Percentiles rank a stretch among this genome's conserved stretches.
These are phyloP conservation scores for Fomitopsis serialis DNA, from an alignment of 768 basidiomycete species.

Conservation along the genomic window DNA sequence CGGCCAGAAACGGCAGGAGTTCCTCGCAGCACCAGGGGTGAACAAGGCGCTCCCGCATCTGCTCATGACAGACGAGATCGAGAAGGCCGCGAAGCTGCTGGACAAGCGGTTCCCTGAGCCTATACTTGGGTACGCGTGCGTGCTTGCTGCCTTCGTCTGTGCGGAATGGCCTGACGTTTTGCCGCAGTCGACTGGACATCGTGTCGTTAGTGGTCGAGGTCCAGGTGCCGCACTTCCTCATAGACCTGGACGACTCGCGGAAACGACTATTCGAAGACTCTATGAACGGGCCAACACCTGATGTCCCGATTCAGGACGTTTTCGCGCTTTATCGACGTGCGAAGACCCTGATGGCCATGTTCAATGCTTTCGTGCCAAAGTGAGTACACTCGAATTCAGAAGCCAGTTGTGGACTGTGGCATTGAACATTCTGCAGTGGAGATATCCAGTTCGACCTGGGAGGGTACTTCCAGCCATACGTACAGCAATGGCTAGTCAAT, in stretches of 20 bases:
- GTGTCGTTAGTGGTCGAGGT: constrained; percentile 71
- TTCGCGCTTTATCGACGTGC: constrained; percentile 82
- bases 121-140: constrained; percentile 60
- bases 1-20: constrained; percentile 53
- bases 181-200: constrained; percentile 59
- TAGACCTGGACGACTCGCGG: constrained; percentile 63
- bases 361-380: constrained; percentile 74
- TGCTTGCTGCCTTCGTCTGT: not conserved
- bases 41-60: constrained; percentile 79
- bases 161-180: not conserved
- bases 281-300: constrained; percentile 82
- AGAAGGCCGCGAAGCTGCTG: constrained; percentile 77
- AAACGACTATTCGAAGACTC: constrained; percentile 77
- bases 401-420: no score
- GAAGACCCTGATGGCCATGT: constrained; percentile 74
- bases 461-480: constrained; percentile 82
- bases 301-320: constrained; percentile 85
- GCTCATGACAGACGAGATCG: constrained; percentile 83
- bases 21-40: constrained; percentile 66
- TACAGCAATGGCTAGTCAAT: constrained; percentile 82
- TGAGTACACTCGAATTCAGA: constrained; percentile 45
- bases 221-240: constrained; percentile 57
- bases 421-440: constrained; percentile 33
- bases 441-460: constrained; percentile 63
- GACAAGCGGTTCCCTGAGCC: constrained; percentile 87